Conservation (phyloP, 129 eudicot species). For the Flaveria ramosissima region DNA sequence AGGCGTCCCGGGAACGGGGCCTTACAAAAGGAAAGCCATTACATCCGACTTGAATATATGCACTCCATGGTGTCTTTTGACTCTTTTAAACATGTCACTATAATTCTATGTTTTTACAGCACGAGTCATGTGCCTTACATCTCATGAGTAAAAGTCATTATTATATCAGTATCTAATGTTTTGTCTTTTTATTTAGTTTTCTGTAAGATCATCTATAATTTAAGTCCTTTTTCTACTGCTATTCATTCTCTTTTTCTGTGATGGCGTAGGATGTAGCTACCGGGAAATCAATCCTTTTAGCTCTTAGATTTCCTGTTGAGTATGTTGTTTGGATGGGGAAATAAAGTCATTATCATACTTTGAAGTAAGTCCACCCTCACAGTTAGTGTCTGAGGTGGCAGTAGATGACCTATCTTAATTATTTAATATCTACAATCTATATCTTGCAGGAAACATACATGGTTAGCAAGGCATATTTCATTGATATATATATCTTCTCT, state of each 20-base stretch:
- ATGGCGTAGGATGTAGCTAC: slow-evolving; percentile 71
- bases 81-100: too few species aligned
- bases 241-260: slow-evolving; percentile 13
- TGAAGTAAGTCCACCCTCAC: slow-evolving; percentile 51
- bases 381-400: not conserved
- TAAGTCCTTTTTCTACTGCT: slow-evolving; percentile 13
- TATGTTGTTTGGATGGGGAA: slow-evolving; percentile 96
- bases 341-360: slow-evolving; percentile 68
- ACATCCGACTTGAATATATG: too few species aligned
- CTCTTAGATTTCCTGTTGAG: slow-evolving; percentile 87
- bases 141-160: too few species aligned
- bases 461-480: slow-evolving; percentile 55
- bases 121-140: not conserved
- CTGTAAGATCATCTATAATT: not conserved
- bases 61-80: too few species aligned
- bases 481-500: too few species aligned
- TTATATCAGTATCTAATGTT: too few species aligned
- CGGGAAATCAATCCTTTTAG: slow-evolving; percentile 77
- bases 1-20: too few species aligned
- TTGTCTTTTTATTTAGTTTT: too few species aligned
- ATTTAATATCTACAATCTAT: slow-evolving; percentile 17
- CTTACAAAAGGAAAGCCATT: too few species aligned
- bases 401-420: not conserved
- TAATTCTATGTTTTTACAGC: slow-evolving; percentile 9
- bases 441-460: slow-evolving; percentile 72